These are phyloP conservation scores for Phyllosticta citribraziliensis DNA, from an alignment of 2,329 filamentous ascomycete genomes.

Conservation along the genomic window DNA sequence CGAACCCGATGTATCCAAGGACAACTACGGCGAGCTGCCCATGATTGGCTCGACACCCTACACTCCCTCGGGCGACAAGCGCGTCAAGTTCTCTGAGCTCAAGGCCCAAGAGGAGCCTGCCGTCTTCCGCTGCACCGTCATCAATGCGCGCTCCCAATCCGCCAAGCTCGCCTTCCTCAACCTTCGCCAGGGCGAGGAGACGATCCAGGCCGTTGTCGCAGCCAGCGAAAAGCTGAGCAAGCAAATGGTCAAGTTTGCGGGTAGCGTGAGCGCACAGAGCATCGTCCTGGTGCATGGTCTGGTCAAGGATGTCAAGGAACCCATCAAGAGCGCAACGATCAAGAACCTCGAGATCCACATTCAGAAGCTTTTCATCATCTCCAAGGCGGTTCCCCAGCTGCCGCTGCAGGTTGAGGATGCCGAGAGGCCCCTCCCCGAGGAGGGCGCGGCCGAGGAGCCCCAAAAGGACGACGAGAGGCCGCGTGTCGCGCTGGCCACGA, in stretches of 20 bases:
- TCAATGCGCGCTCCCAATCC: constrained; percentile 79
- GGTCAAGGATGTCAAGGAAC: constrained; percentile 73
- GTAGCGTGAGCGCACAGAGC: constrained; percentile 65
- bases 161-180: constrained; percentile 89
- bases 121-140: constrained; percentile 68
- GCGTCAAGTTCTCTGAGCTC: constrained; percentile 45
- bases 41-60: constrained; percentile 45
- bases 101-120: constrained; percentile 40
- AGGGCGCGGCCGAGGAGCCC: constrained; percentile 37
- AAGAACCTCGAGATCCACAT: constrained; percentile 79
- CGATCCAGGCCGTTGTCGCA: constrained; percentile 70
- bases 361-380: constrained; percentile 70
- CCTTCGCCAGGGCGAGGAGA: constrained; percentile 64
- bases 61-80: constrained; percentile 44
- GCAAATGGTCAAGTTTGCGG: constrained; percentile 93
- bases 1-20: constrained; percentile 56
- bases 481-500: constrained; percentile 70
- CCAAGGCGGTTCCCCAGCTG: constrained; percentile 50
- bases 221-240: constrained; percentile 55
- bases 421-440: constrained; percentile 38
- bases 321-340: constrained; percentile 79
- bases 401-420: constrained; percentile 50
- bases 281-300: constrained; percentile 72
- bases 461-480: constrained; percentile 48
- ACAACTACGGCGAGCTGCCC: constrained; percentile 68